Conservation (phyloP, 1,284 basidiomycete genomes). For the Fomitopsis betulina region DNA sequence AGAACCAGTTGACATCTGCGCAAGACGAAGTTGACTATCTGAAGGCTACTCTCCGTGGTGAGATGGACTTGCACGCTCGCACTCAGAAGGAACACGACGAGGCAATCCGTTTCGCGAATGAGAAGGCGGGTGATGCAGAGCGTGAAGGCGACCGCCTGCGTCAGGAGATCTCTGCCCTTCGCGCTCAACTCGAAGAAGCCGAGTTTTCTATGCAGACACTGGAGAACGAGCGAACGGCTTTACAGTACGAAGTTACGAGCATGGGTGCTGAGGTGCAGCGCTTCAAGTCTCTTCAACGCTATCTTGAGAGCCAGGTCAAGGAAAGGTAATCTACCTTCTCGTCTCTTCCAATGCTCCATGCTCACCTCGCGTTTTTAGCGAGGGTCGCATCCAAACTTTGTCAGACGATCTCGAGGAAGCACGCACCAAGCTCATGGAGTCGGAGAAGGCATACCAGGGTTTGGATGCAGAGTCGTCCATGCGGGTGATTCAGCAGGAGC, state of each 20-base stretch:
- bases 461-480: conserved; percentile 62
- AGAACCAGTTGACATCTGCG: conserved; percentile 17
- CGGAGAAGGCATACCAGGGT: conserved; percentile 54
- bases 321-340: conserved; percentile 27
- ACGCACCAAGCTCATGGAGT: conserved; percentile 39
- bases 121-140: conserved; percentile 26
- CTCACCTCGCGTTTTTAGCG: conserved; percentile 32
- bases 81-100: conserved; percentile 21
- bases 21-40: conserved; percentile 22
- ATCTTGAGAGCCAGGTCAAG: conserved; percentile 55
- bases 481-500: conserved; percentile 58
- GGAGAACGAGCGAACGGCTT: conserved; percentile 42
- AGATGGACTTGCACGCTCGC: conserved; percentile 29
- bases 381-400: conserved; percentile 38
- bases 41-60: conserved; percentile 32
- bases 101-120: conserved; percentile 18
- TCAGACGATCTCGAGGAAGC: conserved; percentile 43
- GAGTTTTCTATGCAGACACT: conserved; percentile 22
- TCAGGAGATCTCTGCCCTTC: conserved; percentile 24
- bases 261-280: conserved; percentile 64
- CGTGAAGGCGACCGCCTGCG: conserved; percentile 22
- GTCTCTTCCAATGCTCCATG: background rate
- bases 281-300: conserved; percentile 50
- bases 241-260: conserved; percentile 52
- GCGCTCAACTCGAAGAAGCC: conserved; percentile 24